phyloP scores from a whole-genome alignment of 305 asterid species.

The Solanum hybrid region DNA sequence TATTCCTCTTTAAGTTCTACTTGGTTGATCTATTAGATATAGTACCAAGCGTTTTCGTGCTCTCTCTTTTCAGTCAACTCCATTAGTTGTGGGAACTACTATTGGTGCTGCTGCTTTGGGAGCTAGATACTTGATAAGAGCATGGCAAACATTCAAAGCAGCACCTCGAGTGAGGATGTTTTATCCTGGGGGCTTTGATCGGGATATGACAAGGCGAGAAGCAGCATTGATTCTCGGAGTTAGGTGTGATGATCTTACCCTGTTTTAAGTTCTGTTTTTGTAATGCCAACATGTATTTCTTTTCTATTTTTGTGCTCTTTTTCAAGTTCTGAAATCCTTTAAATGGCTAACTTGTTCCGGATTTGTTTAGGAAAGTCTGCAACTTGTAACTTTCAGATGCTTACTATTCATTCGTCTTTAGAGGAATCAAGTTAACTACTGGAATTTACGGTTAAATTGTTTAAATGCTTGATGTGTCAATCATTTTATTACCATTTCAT shows the following conservation, averaged over 20 bases:
- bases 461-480: neutral
- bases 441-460: neutral
- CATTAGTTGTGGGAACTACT: slow-evolving; percentile 30
- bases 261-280: neutral
- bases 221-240: slow-evolving; percentile 81
- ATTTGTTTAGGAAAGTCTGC: neutral
- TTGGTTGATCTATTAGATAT: neutral
- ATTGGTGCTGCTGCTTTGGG: slow-evolving; percentile 61
- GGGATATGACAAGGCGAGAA: slow-evolving; percentile 59
- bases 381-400: neutral
- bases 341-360: neutral
- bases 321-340: neutral
- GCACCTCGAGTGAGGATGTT: slow-evolving; percentile 46
- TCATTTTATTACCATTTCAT: neutral
- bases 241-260: slow-evolving; percentile 27
- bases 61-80: slow-evolving; percentile 26
- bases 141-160: slow-evolving; percentile 45
- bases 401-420: neutral
- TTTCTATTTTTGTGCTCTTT: neutral
- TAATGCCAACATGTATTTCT: neutral
- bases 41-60: neutral
- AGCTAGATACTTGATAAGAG: slow-evolving; percentile 42
- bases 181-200: slow-evolving; percentile 72
- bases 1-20: neutral
- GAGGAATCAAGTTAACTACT: neutral